These are phyloP conservation scores for Cutaneotrichosporon dermatis DNA, from an alignment of 1,284 basidiomycete species.

Conservation along the genomic window DNA sequence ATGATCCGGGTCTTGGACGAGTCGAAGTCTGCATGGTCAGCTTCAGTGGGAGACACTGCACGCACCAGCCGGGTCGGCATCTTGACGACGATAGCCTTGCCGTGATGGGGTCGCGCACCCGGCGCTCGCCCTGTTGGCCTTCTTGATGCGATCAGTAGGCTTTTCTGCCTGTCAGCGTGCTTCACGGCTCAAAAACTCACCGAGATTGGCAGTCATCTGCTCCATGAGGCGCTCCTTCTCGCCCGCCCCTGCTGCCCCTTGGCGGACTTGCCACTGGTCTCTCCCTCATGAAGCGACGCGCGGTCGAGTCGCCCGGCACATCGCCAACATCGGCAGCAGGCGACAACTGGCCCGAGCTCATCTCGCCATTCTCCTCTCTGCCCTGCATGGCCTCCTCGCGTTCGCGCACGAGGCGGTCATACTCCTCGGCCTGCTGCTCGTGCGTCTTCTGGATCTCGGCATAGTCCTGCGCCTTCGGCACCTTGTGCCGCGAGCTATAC, in stretches of 20 bases:
- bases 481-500: conserved; percentile 40
- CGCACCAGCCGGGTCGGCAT: conserved; percentile 54
- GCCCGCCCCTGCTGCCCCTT: neutral
- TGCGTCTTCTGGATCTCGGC: conserved; percentile 36
- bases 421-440: conserved; percentile 39
- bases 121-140: conserved; percentile 50
- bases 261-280: conserved; percentile 6
- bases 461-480: conserved; percentile 50
- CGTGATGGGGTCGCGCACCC: conserved; percentile 59
- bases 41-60: neutral
- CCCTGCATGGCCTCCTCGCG: conserved; percentile 21
- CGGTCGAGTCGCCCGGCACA: too few relatives aligned
- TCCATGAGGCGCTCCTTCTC: conserved; percentile 56
- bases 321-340: too few relatives aligned
- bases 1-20: conserved; percentile 45
- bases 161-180: conserved; percentile 28
- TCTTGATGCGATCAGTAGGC: conserved; percentile 36
- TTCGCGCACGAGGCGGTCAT: conserved; percentile 45
- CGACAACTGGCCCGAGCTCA: neutral
- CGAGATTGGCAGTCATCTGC: conserved; percentile 52
- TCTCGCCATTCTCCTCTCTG: conserved; percentile 8
- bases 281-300: neutral
- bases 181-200: too few relatives aligned
- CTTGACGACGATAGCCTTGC: conserved; percentile 56
- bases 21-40: conserved; percentile 40